These are phyloP conservation scores for Pseudogymnoascus sp. DNA, from an alignment of 2,329 filamentous ascomycete species.

Conservation along the genomic window DNA sequence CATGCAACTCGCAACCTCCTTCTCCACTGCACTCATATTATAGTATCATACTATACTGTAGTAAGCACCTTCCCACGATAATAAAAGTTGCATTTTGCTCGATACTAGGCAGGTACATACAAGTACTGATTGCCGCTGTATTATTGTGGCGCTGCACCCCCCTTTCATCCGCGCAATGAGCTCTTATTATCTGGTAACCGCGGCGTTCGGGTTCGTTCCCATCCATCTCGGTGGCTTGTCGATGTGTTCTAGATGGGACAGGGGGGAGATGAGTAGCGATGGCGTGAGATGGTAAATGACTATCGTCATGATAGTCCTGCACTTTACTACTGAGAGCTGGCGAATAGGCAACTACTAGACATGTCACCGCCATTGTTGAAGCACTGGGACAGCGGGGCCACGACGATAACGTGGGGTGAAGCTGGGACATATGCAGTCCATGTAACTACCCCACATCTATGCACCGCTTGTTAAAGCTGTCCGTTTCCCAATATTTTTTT, in stretches of 20 bases:
- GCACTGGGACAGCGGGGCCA: background rate
- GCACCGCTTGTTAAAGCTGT: background rate
- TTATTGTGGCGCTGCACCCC: background rate
- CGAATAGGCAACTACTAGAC: background rate
- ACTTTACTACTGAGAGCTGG: background rate
- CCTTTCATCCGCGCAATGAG: background rate
- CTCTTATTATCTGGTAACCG: background rate
- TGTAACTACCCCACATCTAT: background rate
- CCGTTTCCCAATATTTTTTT: background rate
- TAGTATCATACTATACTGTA: background rate
- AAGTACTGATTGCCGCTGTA: background rate
- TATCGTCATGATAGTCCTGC: constrained; percentile 1
- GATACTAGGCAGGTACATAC: background rate
- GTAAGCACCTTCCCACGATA: background rate
- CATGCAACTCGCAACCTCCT: background rate
- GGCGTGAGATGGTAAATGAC: background rate
- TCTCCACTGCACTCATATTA: background rate
- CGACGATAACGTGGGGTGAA: background rate
- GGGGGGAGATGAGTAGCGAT: background rate
- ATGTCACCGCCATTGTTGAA: background rate
- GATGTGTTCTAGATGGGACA: background rate
- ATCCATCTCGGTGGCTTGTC: background rate
- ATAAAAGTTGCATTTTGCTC: background rate
- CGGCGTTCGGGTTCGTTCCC: background rate
- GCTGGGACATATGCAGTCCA: background rate